Percentiles rank a stretch among this genome's conserved stretches.
These are phyloP conservation scores for Boletus albobrunnescens DNA, from an alignment of 1,284 basidiomycete genomes.

Conservation along the genomic window DNA sequence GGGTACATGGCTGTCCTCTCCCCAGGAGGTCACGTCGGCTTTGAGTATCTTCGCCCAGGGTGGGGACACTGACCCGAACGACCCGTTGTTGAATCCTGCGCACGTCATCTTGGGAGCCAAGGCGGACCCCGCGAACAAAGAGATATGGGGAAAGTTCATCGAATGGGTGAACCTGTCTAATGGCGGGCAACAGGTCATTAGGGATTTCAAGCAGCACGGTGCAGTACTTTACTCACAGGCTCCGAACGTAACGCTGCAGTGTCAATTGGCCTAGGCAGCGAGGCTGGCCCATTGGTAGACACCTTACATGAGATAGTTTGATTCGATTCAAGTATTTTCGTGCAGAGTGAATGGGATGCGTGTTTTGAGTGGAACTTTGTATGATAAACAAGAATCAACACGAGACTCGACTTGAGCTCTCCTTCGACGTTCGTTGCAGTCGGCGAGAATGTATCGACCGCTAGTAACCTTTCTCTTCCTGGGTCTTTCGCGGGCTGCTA, in stretches of 20 bases:
- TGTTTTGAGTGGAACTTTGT: too few species aligned
- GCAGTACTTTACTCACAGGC: conserved; percentile 20
- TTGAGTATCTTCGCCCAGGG: conserved; percentile 41
- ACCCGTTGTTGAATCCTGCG: conserved; percentile 44
- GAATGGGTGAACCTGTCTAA: conserved; percentile 37
- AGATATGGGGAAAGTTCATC: conserved; percentile 37
- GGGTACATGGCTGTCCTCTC: conserved; percentile 44
- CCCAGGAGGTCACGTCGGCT: conserved; percentile 25
- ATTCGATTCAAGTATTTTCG: too few species aligned
- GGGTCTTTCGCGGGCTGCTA: conserved; percentile 40
- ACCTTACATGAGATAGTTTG: too few species aligned
- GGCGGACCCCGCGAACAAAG: conserved; percentile 16
- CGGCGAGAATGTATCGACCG: conserved; percentile 24
- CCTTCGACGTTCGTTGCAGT: neutral
- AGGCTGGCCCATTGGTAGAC: too few species aligned
- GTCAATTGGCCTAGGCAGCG: neutral
- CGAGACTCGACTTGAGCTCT: neutral
- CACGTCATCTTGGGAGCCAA: conserved; percentile 37
- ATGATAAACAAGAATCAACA: conserved; percentile 21
- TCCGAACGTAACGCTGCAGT: conserved; percentile 1
- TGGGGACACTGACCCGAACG: conserved; percentile 31
- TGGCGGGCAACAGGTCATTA: conserved; percentile 43
- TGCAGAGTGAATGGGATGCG: too few species aligned
- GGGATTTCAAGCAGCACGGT: conserved; percentile 33
- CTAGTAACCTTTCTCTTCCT: conserved; percentile 29